These are phyloP conservation scores for Glonium stellatum DNA, from an alignment of 495 filamentous ascomycete species.

Conservation along the genomic window DNA sequence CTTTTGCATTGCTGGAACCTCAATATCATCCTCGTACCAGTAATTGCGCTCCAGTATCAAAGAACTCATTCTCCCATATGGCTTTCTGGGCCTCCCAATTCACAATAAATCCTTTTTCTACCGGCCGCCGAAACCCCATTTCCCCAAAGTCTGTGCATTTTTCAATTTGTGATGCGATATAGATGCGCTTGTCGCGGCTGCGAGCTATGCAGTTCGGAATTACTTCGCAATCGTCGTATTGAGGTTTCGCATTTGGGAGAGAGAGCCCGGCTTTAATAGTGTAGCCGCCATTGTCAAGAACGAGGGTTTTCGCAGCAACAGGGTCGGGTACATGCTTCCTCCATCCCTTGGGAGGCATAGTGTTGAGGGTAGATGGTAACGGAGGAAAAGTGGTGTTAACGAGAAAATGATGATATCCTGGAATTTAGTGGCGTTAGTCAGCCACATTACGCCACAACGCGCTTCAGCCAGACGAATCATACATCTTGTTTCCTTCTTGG, in stretches of 20 bases:
- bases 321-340: conserved; percentile 13
- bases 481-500: too few relatives aligned
- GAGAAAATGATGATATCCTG: too few relatives aligned
- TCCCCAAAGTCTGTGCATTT: conserved; percentile 85
- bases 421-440: too few relatives aligned
- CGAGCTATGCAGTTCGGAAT: conserved; percentile 87
- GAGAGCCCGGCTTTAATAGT: conserved; percentile 91
- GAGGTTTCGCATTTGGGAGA: conserved; percentile 20
- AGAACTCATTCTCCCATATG: conserved; percentile 89
- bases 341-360: conserved; percentile 24
- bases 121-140: conserved; percentile 75
- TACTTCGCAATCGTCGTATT: conserved; percentile 48
- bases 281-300: conserved; percentile 91
- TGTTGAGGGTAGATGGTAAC: background rate
- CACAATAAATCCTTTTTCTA: conserved; percentile 91
- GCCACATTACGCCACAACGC: too few relatives aligned
- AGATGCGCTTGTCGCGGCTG: conserved; percentile 68
- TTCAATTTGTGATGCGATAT: conserved; percentile 73
- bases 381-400: too few relatives aligned
- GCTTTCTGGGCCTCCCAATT: conserved; percentile 97
- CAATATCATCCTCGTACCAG: conserved; percentile 22
- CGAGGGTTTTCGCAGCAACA: conserved; percentile 58
- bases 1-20: background rate
- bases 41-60: conserved; percentile 63
- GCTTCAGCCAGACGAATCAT: too few relatives aligned